Base-by-base conservation (phyloP, 768 basidiomycete species). In the Rhodosporidiobolus odoratus region DNA sequence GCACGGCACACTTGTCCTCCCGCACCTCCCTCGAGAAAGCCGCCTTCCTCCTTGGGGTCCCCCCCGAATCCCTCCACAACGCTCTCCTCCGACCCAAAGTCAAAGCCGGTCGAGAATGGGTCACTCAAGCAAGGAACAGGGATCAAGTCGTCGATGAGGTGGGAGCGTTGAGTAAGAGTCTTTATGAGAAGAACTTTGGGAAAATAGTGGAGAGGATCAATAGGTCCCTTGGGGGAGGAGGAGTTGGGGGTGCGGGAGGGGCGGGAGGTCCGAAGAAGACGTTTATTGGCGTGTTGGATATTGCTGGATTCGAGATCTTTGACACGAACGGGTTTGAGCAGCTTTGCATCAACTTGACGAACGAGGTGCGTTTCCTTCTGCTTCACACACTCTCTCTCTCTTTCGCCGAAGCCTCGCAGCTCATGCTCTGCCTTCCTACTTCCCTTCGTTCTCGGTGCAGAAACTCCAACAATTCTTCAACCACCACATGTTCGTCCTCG, bases 401-500 rank as follows among this genome's bases (percentile, higher is more conserved):
- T 38, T 27, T 21, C 40, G 3, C 19, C 38, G 10, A 17, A 23
- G 25, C 25, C 1, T 4, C 23, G 41, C 13, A 9, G 38, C 48
- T 63, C 15, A 56, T 40, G 6, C 48, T 27, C 35, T 2, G 10
- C 2, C 23, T 10, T 27, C 25, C 23, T 27, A 1, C 32, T 34
- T 0, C 19, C 15, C 30, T 23, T n/a, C 12, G 7, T 2, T 37
- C 21, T 3, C 56, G 16, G n/a, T 21, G 12, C 65, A 73, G 84
- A 95, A 90, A 78, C 85, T 98, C 15, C 95, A 97, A 79, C 95
- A 97, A 80, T 92, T 91, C 80, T 93, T 93, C 85, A 99, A 98
- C 77, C 92, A 98, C 80, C 96, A 98, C 79, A 98, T 98, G 96
- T 98, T 99, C 80, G 92, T 96, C 47, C 86, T 98, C 41, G 96